Base-by-base conservation (phyloP, 2,329 filamentous ascomycete genomes). In the Aureobasidium melanogenum region DNA sequence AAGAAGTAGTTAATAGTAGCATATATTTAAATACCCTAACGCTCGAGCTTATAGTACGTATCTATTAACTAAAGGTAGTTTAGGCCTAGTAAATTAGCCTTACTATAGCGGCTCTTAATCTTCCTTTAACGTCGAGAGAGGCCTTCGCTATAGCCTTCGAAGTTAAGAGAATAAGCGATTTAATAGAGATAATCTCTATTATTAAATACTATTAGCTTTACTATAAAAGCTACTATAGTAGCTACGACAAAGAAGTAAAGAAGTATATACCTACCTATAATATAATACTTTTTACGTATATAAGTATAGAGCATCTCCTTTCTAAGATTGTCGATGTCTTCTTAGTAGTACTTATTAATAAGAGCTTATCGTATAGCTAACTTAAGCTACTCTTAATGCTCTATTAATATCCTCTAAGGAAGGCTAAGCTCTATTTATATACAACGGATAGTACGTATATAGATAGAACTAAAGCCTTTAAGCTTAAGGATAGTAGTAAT, bases 31-130 rank as follows among this genome's bases (percentile, higher is more conserved):
- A n/a, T n/a, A n/a, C n/a, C n/a, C n/a, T n/a, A n/a, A n/a, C n/a
- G n/a, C n/a, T n/a, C n/a, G n/a, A n/a, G n/a, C n/a, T n/a, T n/a
- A n/a, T n/a, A 59, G 19, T 59, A 4, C n/a, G 43, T 9, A 50
- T 59, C 36, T 47, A 59, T 59, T 30, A 46, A 59, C 43, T 59
- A 59, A 12, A 36, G 22, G 17, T 59, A 59, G 43, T 59, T 59
- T 32, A 36, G 56, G 14, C 28, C 43, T 44, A 48, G 43, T 17
- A 30, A 17, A 15, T 12, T 50, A 50, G 19, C 22, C 32, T 15
- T 32, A 58, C 52, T 17, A 74, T 72, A 69, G 55, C n/a, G n/a
- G n/a, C n/a, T n/a, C n/a, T 38, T 52, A 36, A 39, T 39, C 34
- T 36, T 36, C n/a, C 6, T 36, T 36, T 24, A 38, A 22, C 8